Evolutionary conservation across 2,329 filamentous ascomycete genomes (phyloP), one percentile per base, ranked within the genome.

Genomic region (Dothiorella sarmentorum): DNA sequence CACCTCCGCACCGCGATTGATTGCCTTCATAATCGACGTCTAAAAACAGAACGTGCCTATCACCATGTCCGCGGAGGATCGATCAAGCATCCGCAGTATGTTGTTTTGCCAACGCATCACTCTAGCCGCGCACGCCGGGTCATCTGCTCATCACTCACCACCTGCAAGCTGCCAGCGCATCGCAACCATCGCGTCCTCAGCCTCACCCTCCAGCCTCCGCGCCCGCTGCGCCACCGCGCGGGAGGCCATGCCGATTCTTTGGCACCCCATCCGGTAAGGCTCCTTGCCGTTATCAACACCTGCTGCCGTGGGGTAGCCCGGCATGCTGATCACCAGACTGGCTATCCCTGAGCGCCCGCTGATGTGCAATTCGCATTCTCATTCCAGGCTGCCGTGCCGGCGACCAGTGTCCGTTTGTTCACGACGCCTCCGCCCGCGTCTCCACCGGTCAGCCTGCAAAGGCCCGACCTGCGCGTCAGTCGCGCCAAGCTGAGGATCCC

Each of bases 361-460:
- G 55, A 61, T 49, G 37, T 58, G 47, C 29, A 15, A 10, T 18
- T 20, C 43, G 7, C n/a, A n/a, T n/a, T 29, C 27, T 31, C 24
- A 49, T 49, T 60, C 37, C 62, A 80, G 78, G 82, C 60, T 84
- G 82, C 69, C 74, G 80, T 65, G 75, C 78, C 61, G 81, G 81
- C 56, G 71, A 75, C 63, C 67, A 74, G 52, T 84, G 82, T 64
- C 76, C 74, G 29, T 84, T 76, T 67, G 66, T 75, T 62, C 81
- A 83, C 65, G 75, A 76, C 68, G 64, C 61, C 58, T 65, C 66
- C 3, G 9, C 10, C 9, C 29, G 29, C 29, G 33, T n/a, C 44
- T 18, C 27, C 20, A n/a, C 33, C 38, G 56, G 29, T 35, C 45
- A 38, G 33, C 29, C 38, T 43, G 24, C 35, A 37, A 45, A 31